Evolutionary conservation across 2,329 filamentous ascomycete species (phyloP).

Genomic region (Knufia fluminis): DNA sequence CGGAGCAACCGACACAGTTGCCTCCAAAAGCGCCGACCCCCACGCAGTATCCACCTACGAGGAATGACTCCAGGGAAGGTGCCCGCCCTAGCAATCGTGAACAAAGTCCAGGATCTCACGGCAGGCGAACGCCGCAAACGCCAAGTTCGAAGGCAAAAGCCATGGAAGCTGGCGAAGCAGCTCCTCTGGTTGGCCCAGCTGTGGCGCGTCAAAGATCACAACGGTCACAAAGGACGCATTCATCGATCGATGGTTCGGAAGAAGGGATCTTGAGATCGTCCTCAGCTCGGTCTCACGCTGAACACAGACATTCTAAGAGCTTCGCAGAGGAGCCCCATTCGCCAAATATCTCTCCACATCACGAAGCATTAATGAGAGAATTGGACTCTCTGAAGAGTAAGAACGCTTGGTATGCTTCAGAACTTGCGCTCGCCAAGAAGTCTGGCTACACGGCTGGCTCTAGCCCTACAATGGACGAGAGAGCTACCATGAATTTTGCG

Average conservation of each 20-base stretch:
- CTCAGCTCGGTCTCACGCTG: constrained; percentile 20
- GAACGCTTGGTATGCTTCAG: constrained; percentile 95
- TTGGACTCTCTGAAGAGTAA: constrained; percentile 73
- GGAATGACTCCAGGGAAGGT: constrained; percentile 33
- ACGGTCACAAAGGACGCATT: constrained; percentile 51
- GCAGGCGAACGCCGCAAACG: constrained; percentile 56
- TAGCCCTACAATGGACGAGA: constrained; percentile 66
- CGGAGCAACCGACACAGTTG: constrained; percentile 33
- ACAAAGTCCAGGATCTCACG: constrained; percentile 44
- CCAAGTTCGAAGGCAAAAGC: constrained; percentile 34
- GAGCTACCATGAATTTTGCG: constrained; percentile 67
- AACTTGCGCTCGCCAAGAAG: constrained; percentile 83
- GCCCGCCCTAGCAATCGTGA: constrained; percentile 35
- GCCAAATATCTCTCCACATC: constrained; percentile 36
- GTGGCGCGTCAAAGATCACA: constrained; percentile 42
- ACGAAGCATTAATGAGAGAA: constrained; percentile 68
- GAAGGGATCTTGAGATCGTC: constrained; percentile 41
- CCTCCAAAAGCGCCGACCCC: constrained; percentile 39
- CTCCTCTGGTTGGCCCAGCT: constrained; percentile 32
- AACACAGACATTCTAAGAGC: constrained; percentile 34
- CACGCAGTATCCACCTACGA: constrained; percentile 34
- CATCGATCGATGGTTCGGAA: constrained; percentile 59
- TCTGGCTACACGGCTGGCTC: constrained; percentile 71
- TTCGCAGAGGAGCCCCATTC: constrained; percentile 37
- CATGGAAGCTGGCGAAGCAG: constrained; percentile 39